Base-by-base conservation (phyloP, 768 basidiomycete species). In the Auriscalpium vulgare region DNA sequence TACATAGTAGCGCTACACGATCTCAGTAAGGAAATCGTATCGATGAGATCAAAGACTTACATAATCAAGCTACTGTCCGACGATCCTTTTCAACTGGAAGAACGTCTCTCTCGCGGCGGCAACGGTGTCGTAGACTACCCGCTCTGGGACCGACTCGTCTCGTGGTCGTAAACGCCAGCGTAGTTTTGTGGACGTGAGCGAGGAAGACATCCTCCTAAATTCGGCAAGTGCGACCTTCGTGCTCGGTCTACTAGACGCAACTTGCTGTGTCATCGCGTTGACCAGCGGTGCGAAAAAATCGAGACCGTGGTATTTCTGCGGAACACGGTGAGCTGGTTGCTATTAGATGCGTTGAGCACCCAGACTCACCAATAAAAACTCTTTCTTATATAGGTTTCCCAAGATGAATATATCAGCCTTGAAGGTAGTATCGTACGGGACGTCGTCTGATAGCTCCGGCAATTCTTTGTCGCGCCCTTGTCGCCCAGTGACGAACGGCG, bases 381-480 rank as follows among this genome's bases (percentile, higher is more conserved):
- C 55, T 38, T 60, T 63, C 19, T 53, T 45, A 44, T 59, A 67
- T 1, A 68, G 17, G 53, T 66, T 62, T 2, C 68, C 67, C 8
- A 68, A 54, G 10, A 60, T 58, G 49, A 59, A 69, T 1, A 67
- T 64, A 29, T 68, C 68, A 37, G 62, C 57, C 48, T 65, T 63
- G 58, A 59, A 66, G 1, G 63, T n/a, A n/a, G n/a, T 53, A 38
- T 69, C 58, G 47, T 68, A 67, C 0, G 63, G 67, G 1, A 55
- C 29, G 1, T 51, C 43, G 10, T 21, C 11, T 3, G 59, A 63
- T 2, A 68, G 53, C 43, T 69, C 68, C 0, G 66, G 68, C 2
- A 65, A 57, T 0, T 62, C 60, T 43, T 61, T 43, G 35, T 67
- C 68, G 10, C 61, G 54, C 0, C 66, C 66, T 5, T 62, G 38